Base-by-base conservation (phyloP, 495 filamentous ascomycete species). In the Talaromyces adpressus region DNA sequence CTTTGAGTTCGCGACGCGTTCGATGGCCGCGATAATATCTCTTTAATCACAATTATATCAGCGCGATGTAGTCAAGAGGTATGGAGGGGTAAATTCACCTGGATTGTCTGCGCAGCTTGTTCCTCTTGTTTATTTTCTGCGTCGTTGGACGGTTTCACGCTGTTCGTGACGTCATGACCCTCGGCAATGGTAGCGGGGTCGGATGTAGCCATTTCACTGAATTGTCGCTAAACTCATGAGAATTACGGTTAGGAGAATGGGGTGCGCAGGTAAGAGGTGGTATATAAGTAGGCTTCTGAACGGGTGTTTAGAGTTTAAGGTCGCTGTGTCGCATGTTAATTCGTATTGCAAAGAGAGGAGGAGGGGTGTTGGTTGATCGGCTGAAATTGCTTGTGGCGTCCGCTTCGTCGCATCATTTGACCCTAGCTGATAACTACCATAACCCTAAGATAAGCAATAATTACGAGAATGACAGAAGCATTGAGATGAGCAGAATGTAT, bases 1-100 rank as follows among this genome's bases (percentile, higher is more conserved):
- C 90, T 45, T 77, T 71, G 36, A 92, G 72, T 69, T 88, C 83
- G 59, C 90, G 75, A 27, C 90, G 82, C 30, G 80, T 81, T 41
- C 89, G 81, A 71, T 92, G 87, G 5, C 90, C 90, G 36, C 90
- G 80, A 70, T 90, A 92, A 3, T 81, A 82, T 49, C 87, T 80
- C 79, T 93, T 30, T 7, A 30, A 80, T 6, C 18, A 39, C 18
- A 32, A 45, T 45, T 2, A 60, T 11, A 5, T 8, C 54, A 20
- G 29, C 25, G 12, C 16, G 3, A 60, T 3, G 36, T 11, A 45
- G 34, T 22, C 6, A 41, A 4, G 29, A 7, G 29, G 29, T 32
- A 57, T 11, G 3, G 27, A 4, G 18, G 30, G 27, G n/a, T 5
- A 12, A 59, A 14, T 6, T 9, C 12, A 60, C 58, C 39, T 60